Conservation (phyloP, 2,329 filamentous ascomycete species). For the Didymella arachidicola region DNA sequence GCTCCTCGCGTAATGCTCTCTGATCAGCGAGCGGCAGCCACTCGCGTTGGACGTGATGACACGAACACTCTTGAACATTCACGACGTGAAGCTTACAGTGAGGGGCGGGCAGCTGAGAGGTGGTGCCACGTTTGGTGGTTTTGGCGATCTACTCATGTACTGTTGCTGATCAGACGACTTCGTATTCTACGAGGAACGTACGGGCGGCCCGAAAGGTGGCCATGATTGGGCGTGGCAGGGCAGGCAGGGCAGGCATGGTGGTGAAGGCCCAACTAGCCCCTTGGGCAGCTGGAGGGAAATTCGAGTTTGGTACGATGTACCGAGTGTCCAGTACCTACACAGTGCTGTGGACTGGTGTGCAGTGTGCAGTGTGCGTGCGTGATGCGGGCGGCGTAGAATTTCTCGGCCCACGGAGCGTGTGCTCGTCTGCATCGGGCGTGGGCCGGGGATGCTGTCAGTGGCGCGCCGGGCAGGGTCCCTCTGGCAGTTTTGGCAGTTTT, state of each 20-base stretch:
- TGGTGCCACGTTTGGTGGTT: constrained; percentile 1
- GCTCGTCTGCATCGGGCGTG: too few species aligned
- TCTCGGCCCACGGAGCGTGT: background rate
- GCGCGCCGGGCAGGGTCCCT: background rate
- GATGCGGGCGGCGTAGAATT: background rate
- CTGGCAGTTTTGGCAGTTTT: too few species aligned
- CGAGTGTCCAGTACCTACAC: too few species aligned
- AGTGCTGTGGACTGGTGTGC: background rate
- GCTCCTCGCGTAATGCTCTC: constrained; percentile 11
- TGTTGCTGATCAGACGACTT: too few species aligned
- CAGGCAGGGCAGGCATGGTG: background rate
- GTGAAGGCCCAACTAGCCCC: constrained; percentile 5
- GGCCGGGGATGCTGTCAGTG: background rate
- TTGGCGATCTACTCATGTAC: background rate
- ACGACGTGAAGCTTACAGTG: too few species aligned
- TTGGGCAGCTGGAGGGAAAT: constrained; percentile 12
- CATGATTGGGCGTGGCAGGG: constrained; percentile 10
- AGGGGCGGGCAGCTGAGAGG: background rate
- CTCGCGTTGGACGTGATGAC: background rate
- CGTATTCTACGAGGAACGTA: too few species aligned
- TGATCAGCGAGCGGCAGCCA: background rate
- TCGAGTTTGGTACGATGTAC: constrained; percentile 14
- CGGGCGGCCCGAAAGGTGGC: constrained; percentile 5
- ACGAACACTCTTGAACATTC: background rate
- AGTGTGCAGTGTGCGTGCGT: background rate